Percentiles rank a stretch among this genome's conserved stretches.
These are phyloP conservation scores for Neurospora pannonica DNA, from an alignment of 495 filamentous ascomycete genomes.

Conservation along the genomic window DNA sequence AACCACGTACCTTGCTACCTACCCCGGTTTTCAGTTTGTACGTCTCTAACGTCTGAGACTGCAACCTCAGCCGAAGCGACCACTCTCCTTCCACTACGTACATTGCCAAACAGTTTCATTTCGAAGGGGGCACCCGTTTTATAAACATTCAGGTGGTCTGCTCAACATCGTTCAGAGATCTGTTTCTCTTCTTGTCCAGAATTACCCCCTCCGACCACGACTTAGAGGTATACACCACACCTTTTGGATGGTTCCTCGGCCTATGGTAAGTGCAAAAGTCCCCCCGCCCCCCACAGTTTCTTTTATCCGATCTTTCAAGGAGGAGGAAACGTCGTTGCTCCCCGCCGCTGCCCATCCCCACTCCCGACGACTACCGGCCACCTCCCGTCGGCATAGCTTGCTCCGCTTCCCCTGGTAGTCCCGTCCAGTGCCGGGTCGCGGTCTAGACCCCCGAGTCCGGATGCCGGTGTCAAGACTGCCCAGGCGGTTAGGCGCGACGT, in stretches of 20 bases:
- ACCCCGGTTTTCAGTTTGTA: neutral
- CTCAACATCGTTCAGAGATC: neutral
- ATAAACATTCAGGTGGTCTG: neutral
- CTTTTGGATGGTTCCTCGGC: neutral
- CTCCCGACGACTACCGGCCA: neutral
- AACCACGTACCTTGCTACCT: neutral
- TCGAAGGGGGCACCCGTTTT: neutral
- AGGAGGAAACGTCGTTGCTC: neutral
- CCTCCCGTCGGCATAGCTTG: neutral
- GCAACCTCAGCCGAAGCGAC: neutral
- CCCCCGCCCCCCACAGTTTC: neutral
- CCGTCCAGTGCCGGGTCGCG: neutral
- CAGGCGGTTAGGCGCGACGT: neutral
- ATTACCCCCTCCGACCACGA: neutral
- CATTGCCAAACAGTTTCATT: neutral
- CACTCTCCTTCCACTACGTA: too few relatives aligned
- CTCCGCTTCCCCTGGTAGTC: neutral
- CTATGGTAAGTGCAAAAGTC: neutral
- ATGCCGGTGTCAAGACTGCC: neutral
- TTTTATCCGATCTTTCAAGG: neutral
- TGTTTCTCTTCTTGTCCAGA: neutral
- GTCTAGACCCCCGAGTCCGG: neutral
- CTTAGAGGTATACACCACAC: neutral
- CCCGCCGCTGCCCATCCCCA: neutral
- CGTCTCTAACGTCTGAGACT: neutral